phyloP scores from a whole-genome alignment of 169 alveolate genomes.

The Cyclospora cayetanensis region DNA sequence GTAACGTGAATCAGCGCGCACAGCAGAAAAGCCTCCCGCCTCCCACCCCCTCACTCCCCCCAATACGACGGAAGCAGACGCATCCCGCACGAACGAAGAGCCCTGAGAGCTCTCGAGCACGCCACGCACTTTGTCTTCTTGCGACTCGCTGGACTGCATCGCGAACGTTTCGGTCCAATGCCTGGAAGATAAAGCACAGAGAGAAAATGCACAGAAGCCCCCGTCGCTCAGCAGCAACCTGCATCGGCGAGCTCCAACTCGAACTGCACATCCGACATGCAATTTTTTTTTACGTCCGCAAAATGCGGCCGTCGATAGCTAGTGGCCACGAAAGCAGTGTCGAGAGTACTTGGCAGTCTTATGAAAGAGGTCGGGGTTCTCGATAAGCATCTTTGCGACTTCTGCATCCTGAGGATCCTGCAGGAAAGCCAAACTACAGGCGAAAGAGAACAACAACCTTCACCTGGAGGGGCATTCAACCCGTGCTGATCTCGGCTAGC shows the following conservation, averaged over 20 bases:
- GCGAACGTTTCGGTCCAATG: slow-evolving; percentile 71
- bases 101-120: too few relatives aligned
- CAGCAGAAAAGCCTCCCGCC: too few relatives aligned
- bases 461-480: too few relatives aligned
- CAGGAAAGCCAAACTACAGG: neutral
- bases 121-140: slow-evolving; percentile 44
- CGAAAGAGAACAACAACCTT: neutral
- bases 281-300: neutral
- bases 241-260: too few relatives aligned
- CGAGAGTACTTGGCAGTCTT: slow-evolving; percentile 83
- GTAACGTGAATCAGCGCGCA: too few relatives aligned
- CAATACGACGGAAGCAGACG: too few relatives aligned
- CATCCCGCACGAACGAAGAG: too few relatives aligned
- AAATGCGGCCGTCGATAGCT: neutral
- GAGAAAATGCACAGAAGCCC: neutral
- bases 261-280: neutral
- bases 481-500: too few relatives aligned
- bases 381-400: slow-evolving; percentile 89
- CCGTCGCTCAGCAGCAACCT: too few relatives aligned
- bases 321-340: neutral
- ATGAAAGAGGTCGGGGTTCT: slow-evolving; percentile 79
- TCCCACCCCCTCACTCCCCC: too few relatives aligned
- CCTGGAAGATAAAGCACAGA: neutral
- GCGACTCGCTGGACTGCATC: slow-evolving; percentile 7
- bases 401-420: slow-evolving; percentile 93